Conservation (phyloP, 2,329 filamentous ascomycete genomes). For the Onygenales sp. region DNA sequence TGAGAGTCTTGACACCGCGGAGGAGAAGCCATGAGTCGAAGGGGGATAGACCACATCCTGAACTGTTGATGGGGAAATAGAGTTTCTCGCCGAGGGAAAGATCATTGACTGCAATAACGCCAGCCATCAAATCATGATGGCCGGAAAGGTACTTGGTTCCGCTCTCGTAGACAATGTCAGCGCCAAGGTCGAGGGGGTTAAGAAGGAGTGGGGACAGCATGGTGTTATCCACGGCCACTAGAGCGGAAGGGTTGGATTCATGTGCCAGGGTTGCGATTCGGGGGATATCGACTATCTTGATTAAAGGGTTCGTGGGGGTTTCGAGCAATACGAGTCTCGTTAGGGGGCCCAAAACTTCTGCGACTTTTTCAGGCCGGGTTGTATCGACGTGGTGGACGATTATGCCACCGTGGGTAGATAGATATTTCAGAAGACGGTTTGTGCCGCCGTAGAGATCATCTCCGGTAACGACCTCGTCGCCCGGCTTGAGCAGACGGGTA, state of each 20-base stretch:
- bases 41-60: slow-evolving; percentile 84
- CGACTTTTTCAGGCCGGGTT: slow-evolving; percentile 64
- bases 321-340: slow-evolving; percentile 94
- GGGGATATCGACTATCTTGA: slow-evolving; percentile 92
- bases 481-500: slow-evolving; percentile 76
- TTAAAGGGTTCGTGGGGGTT: slow-evolving; percentile 92
- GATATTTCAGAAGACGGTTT: slow-evolving; percentile 84
- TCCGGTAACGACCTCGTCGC: slow-evolving; percentile 94
- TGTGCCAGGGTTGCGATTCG: slow-evolving; percentile 69
- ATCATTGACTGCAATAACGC: slow-evolving; percentile 88
- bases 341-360: slow-evolving; percentile 60
- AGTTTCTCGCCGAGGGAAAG: slow-evolving; percentile 72
- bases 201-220: slow-evolving; percentile 95
- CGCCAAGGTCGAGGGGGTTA: slow-evolving; percentile 88
- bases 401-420: slow-evolving; percentile 82
- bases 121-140: slow-evolving; percentile 98
- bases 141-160: slow-evolving; percentile 97
- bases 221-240: slow-evolving; percentile 95
- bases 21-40: slow-evolving; percentile 96
- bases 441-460: slow-evolving; percentile 96
- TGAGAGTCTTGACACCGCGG: slow-evolving; percentile 90
- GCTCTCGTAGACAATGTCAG: slow-evolving; percentile 94
- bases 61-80: slow-evolving; percentile 95
- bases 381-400: slow-evolving; percentile 95
- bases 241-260: slow-evolving; percentile 62